phyloP scores from a whole-genome alignment of 345 rosid genomes.

The Cardamine chenopodiifolia region DNA sequence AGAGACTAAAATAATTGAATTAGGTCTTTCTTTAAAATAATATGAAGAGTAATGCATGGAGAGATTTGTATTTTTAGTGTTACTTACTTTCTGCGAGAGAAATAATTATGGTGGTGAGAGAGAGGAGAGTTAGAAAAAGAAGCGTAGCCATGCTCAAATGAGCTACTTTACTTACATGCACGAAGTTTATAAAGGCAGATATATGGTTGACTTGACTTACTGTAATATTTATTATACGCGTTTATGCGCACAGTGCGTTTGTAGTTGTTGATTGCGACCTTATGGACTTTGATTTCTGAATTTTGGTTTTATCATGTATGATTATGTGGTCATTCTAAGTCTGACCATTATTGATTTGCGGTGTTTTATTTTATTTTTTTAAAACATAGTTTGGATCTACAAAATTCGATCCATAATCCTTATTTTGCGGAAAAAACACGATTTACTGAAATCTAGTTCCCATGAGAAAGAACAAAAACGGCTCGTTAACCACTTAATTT shows the following conservation, averaged over 20 bases:
- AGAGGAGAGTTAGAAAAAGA: conserved; percentile 5
- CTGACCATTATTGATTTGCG: background rate
- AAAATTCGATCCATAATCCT: no score
- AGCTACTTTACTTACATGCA: background rate
- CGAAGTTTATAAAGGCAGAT: background rate
- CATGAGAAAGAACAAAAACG: no score
- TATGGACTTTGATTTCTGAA: background rate
- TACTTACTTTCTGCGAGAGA: conserved; percentile 14
- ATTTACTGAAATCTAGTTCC: no score
- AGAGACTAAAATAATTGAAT: background rate
- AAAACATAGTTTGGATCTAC: no score
- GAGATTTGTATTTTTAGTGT: background rate
- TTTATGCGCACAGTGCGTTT: background rate
- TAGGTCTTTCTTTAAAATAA: background rate
- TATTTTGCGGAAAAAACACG: no score
- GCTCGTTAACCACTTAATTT: no score
- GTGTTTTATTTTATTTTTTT: no score
- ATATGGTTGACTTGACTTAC: background rate
- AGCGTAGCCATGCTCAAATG: background rate
- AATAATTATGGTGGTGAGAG: background rate
- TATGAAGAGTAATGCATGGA: background rate
- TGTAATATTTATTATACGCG: background rate
- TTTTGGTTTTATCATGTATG: background rate
- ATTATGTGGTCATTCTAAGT: background rate
- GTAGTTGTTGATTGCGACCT: background rate